These are phyloP conservation scores for Coemansia sp. DNA, from an alignment of 371 early-diverging fungal genomes.

Conservation along the genomic window DNA sequence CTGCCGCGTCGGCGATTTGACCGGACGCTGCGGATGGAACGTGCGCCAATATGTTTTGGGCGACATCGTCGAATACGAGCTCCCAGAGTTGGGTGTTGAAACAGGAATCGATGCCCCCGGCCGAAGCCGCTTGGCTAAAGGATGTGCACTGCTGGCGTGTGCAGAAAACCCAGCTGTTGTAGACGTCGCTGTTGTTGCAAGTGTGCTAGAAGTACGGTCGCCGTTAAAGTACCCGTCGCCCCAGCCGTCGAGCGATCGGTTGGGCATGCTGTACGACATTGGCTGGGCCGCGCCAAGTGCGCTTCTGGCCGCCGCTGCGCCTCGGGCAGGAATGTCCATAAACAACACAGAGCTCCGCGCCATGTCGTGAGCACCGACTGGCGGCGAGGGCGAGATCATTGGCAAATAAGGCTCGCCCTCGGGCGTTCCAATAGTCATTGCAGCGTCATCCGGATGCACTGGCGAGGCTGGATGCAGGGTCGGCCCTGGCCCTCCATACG, in stretches of 20 bases:
- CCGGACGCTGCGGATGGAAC: constrained; percentile 2
- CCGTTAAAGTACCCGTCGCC: constrained; percentile 5
- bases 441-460: neutral
- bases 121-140: constrained; percentile 17
- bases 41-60: constrained; percentile 14
- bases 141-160: neutral
- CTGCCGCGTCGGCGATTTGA: constrained; percentile 25
- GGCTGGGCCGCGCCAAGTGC: neutral
- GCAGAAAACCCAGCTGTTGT: neutral
- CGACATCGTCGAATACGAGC: constrained; percentile 10
- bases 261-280: constrained; percentile 39
- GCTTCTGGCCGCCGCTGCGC: neutral
- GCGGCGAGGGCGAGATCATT: constrained; percentile 45
- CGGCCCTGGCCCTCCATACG: neutral
- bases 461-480: neutral
- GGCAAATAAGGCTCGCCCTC: constrained; percentile 35
- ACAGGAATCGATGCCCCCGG: neutral
- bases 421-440: constrained; percentile 21
- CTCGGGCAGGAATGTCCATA: constrained; percentile 12
- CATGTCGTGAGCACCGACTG: neutral
- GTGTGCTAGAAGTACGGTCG: neutral
- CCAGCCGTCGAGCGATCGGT: constrained; percentile 19
- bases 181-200: neutral
- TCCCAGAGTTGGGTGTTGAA: neutral
- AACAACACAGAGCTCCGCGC: constrained; percentile 10